Base-by-base conservation (phyloP, 2,329 filamentous ascomycete species). In the Penicillium rolfsii region DNA sequence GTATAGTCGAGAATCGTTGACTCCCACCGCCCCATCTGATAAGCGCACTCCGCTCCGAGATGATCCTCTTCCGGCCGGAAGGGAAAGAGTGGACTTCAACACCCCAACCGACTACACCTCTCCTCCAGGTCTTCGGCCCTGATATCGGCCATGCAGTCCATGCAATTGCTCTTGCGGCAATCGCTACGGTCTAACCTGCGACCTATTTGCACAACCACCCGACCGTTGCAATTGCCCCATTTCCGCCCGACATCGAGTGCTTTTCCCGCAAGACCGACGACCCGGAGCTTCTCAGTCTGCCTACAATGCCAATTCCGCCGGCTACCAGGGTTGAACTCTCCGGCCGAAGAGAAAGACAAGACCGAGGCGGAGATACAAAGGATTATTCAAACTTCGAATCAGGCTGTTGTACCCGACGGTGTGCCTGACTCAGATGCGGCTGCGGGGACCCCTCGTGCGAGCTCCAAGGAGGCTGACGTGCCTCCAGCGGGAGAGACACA, bases 301-400 rank as follows among this genome's bases (percentile, higher is more conserved):
- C 55, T 79, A 64, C 76, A 75, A 75, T 81, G 79, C 45, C 78
- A 74, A 60, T 77, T 77, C 57, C 76, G 76, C 50, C 69, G 61
- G 38, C 73, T 73, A n/a, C 65, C 65, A 9, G 60, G 64, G 35
- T 52, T 59, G 26, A 73, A 70, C 19, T 74, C 73, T 46, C 56
- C 60, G 1, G 59, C 63, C 19, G 59, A 67, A 26, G 72, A 72
- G 38, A 65, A 63, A 19, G 64, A 68, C 7, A 67, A 66, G 45
- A 52, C 41, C 4, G 69, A 68, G 52, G 70, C 74, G 43, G 66
- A 71, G 40, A 66, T 58, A 1, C 55, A 67, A 33, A 63, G 50
- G 28, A 49, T 60, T 5, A 45, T 60, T 16, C 65, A 65, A 24
- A 56, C 64, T 33, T 58, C 57, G 9, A 63, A 60, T 36, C 68